Percentiles rank a stretch among this genome's conserved stretches.
Conservation (phyloP, 345 rosid genomes). For the Aquilaria sinensis region DNA sequence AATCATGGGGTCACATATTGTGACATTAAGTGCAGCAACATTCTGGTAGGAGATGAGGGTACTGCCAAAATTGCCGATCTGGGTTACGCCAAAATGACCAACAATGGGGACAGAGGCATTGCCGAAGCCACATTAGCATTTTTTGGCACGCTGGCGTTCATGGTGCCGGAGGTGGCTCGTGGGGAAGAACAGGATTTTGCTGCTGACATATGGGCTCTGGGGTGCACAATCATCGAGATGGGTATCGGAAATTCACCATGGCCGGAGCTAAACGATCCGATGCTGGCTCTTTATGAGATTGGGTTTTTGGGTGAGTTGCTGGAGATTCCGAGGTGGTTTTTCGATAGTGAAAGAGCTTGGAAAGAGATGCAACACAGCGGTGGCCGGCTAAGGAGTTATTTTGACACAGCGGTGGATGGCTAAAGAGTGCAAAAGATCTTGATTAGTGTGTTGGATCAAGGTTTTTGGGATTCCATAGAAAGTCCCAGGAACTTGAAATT, state of each 20-base stretch:
- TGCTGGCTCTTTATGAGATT: constrained; percentile 57
- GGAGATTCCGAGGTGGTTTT: constrained; percentile 52
- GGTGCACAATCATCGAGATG: constrained; percentile 79
- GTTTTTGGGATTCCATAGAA: constrained; percentile 55
- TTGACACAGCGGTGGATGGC: no score
- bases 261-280: constrained; percentile 54
- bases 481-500: constrained; percentile 17
- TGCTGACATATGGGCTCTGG: constrained; percentile 89
- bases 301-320: constrained; percentile 71
- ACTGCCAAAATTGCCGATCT: constrained; percentile 60
- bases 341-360: constrained; percentile 53
- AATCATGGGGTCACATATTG: constrained; percentile 53
- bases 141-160: constrained; percentile 87
- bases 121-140: constrained; percentile 17
- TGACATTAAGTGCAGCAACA: constrained; percentile 73
- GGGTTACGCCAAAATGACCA: constrained; percentile 53
- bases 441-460: constrained; percentile 65
- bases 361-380: constrained; percentile 52
- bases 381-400: constrained; percentile 48
- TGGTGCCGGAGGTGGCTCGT: constrained; percentile 91
- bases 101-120: constrained; percentile 8
- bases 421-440: constrained; percentile 9
- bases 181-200: constrained; percentile 75
- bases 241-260: constrained; percentile 68
- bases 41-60: constrained; percentile 45